phyloP scores from a whole-genome alignment of 805 yeast species.

The Candida verbasci region DNA sequence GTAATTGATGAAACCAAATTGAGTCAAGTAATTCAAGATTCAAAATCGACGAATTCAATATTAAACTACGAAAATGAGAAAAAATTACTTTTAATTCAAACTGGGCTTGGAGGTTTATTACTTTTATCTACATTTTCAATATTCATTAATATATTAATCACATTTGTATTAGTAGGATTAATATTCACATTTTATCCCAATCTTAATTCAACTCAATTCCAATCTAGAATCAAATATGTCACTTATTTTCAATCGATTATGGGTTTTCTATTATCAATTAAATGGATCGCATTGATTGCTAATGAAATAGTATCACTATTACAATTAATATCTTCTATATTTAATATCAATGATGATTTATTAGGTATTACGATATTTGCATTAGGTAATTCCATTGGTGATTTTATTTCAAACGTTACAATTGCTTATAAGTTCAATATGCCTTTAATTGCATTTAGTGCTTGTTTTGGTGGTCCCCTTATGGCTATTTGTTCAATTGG shows the following conservation, averaged over 20 bases:
- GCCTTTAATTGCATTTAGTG: conserved; percentile 89
- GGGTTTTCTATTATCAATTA: conserved; percentile 66
- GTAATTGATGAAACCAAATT: conserved; percentile 22
- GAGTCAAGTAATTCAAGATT: conserved; percentile 5
- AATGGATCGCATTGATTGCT: conserved; percentile 68
- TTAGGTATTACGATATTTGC: conserved; percentile 88
- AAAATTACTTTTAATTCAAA: conserved; percentile 23
- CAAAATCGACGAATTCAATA: neutral
- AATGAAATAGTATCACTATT: conserved; percentile 64
- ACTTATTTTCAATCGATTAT: conserved; percentile 30
- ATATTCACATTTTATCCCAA: conserved; percentile 8
- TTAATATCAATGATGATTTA: conserved; percentile 67
- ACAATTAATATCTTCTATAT: conserved; percentile 55
- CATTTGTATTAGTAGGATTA: no score
- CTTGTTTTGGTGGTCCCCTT: conserved; percentile 92
- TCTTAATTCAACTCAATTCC: neutral
- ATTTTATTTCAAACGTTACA: conserved; percentile 75
- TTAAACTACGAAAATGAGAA: conserved; percentile 17
- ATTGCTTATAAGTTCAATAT: conserved; percentile 77
- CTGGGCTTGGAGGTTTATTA: conserved; percentile 10
- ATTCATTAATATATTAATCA: neutral
- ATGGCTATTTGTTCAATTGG: conserved; percentile 81
- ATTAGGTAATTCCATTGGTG: conserved; percentile 90
- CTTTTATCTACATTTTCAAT: conserved; percentile 4
- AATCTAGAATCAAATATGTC: conserved; percentile 8